phyloP scores from a whole-genome alignment of 2,329 filamentous ascomycete species.

The Penicillium sp. region DNA sequence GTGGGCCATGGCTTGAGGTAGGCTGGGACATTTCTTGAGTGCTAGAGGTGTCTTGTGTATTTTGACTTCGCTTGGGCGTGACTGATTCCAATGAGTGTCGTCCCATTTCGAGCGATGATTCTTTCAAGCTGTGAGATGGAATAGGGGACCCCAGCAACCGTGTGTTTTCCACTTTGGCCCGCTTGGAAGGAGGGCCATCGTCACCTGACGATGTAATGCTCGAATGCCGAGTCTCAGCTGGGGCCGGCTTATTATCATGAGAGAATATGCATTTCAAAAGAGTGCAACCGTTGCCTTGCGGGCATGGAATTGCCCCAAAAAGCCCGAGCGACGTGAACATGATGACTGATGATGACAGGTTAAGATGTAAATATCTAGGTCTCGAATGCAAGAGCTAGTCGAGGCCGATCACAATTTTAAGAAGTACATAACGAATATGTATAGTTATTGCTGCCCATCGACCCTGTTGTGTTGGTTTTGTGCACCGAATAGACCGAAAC shows the following conservation, averaged over 20 bases:
- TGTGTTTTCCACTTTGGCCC: conserved; percentile 21
- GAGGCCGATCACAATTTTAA: not conserved
- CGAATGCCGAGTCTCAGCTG: not conserved
- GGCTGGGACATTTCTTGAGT: conserved; percentile 34
- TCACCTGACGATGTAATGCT: conserved; percentile 20
- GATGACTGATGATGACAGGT: conserved; percentile 7
- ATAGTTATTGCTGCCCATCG: not conserved
- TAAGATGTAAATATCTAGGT: not conserved
- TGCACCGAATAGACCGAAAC: not conserved
- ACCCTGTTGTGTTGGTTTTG: not conserved
- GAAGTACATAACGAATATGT: not conserved
- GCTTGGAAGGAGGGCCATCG: conserved; percentile 32
- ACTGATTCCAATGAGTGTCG: not conserved
- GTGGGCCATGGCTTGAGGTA: conserved; percentile 13
- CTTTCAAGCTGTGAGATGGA: not conserved
- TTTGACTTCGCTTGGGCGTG: conserved; percentile 6
- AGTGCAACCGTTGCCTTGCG: conserved; percentile 50
- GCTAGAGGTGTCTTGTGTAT: conserved; percentile 12
- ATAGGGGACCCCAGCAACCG: conserved; percentile 1
- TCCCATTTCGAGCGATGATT: conserved; percentile 3
- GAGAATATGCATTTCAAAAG: conserved; percentile 60
- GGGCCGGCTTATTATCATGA: conserved; percentile 40
- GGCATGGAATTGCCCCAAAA: conserved; percentile 56
- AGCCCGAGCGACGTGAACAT: conserved; percentile 60
- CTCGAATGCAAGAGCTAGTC: not conserved